These are phyloP conservation scores for Starmerella powellii DNA, from an alignment of 805 yeast genomes.

Conservation along the genomic window DNA sequence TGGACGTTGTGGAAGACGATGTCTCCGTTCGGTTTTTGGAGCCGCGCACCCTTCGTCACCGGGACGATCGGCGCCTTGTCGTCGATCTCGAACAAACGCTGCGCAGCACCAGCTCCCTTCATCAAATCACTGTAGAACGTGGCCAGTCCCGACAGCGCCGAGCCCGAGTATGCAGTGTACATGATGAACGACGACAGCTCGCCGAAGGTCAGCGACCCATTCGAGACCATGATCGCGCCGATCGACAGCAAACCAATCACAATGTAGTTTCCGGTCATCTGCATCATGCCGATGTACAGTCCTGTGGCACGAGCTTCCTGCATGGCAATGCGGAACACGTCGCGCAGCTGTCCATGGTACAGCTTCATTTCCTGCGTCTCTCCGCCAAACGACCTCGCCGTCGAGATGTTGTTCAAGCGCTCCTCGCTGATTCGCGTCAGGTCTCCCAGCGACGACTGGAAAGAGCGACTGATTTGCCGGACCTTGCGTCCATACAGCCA, in stretches of 20 bases:
- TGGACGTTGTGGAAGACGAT: slow-evolving; percentile 51
- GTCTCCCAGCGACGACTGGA: slow-evolving; percentile 75
- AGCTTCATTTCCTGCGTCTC: slow-evolving; percentile 65
- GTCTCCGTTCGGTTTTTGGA: slow-evolving; percentile 29
- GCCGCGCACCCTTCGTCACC: slow-evolving; percentile 48
- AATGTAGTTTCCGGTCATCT: slow-evolving; percentile 72
- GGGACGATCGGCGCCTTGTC: slow-evolving; percentile 64
- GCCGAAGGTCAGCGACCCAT: slow-evolving; percentile 70
- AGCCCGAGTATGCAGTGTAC: slow-evolving; percentile 89
- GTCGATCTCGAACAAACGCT: slow-evolving; percentile 74
- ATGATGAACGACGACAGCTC: slow-evolving; percentile 85
- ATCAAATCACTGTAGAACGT: slow-evolving; percentile 85
- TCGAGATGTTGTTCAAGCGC: slow-evolving; percentile 68
- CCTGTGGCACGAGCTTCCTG: slow-evolving; percentile 73
- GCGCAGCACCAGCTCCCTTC: slow-evolving; percentile 97
- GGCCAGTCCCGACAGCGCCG: slow-evolving; percentile 83
- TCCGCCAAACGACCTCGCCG: slow-evolving; percentile 84
- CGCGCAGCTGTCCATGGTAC: slow-evolving; percentile 59
- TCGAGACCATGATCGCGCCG: slow-evolving; percentile 71
- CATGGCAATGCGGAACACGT: slow-evolving; percentile 54
- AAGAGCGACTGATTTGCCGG: slow-evolving; percentile 55
- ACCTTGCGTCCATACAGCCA: slow-evolving; percentile 71
- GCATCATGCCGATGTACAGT: slow-evolving; percentile 63
- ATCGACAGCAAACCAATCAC: slow-evolving; percentile 62
- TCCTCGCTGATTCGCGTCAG: slow-evolving; percentile 88